These are phyloP conservation scores for Thymus mandschuricus DNA, from an alignment of 257 asterid species.

Conservation along the genomic window DNA sequence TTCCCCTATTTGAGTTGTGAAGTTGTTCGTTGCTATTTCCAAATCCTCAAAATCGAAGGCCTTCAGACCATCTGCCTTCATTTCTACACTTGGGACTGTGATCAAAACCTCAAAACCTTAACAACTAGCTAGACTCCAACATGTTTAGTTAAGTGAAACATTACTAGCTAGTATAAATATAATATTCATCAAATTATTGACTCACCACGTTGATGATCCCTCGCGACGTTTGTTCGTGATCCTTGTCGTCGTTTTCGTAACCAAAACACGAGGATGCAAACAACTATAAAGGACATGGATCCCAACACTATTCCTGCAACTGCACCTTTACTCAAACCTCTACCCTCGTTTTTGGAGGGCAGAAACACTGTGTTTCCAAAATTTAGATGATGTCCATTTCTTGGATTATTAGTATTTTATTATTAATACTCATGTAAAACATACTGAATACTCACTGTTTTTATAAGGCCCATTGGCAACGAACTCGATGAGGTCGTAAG, in stretches of 20 bases:
- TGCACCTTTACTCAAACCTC: conserved; percentile 45
- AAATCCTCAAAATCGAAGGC: conserved; percentile 49
- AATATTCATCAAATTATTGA: neutral
- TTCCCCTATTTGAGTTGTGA: conserved; percentile 56
- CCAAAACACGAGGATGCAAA: conserved; percentile 28
- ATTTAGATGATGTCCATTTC: neutral
- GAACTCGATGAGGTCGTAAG: conserved; percentile 59
- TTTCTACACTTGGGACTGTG: conserved; percentile 26
- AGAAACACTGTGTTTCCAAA: conserved; percentile 43
- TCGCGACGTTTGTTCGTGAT: conserved; percentile 25
- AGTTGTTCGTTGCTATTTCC: conserved; percentile 43
- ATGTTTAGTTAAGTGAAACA: neutral
- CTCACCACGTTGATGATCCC: conserved; percentile 17
- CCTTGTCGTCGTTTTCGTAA: conserved; percentile 24
- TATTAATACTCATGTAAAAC: no score
- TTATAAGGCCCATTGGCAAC: conserved; percentile 43
- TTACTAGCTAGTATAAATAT: neutral
- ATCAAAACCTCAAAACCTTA: no score
- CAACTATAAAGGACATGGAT: conserved; percentile 35
- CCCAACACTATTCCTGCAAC: conserved; percentile 52
- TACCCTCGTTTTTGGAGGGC: conserved; percentile 35
- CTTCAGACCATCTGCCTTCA: conserved; percentile 64
- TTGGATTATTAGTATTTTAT: neutral
- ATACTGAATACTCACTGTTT: conserved; percentile 16
- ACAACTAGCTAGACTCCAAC: neutral